Conservation (phyloP, 108 stramenopile genomes). For the Schizochytrium sp. region DNA sequence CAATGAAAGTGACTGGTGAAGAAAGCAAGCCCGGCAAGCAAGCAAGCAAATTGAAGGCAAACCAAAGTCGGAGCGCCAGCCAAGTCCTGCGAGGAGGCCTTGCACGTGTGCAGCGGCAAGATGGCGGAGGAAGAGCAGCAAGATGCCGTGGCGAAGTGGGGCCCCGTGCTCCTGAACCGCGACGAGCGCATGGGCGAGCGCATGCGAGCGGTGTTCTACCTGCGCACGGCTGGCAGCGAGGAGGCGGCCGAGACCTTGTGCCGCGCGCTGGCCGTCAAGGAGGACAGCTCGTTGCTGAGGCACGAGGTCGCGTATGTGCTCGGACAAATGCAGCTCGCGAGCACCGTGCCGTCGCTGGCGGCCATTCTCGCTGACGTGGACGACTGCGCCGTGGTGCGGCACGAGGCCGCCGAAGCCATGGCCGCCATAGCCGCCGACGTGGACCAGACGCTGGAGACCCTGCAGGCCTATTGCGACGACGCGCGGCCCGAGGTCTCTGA, state of each 20-base stretch:
- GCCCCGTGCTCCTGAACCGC: not conserved
- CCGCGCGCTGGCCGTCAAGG: constrained; percentile 35
- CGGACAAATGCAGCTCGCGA: constrained; percentile 76
- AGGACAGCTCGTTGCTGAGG: constrained; percentile 74
- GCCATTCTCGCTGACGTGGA: constrained; percentile 39
- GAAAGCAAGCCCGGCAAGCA: too few species aligned
- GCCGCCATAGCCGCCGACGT: constrained; percentile 45
- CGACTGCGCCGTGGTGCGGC: constrained; percentile 80
- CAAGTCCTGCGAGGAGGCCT: too few species aligned
- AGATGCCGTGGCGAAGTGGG: not conserved
- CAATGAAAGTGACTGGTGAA: too few species aligned
- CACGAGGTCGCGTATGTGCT: constrained; percentile 97
- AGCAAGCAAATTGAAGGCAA: too few species aligned
- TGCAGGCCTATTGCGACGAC: constrained; percentile 36
- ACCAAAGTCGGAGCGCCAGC: too few species aligned
- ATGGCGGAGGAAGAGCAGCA: too few species aligned
- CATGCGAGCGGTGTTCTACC: constrained; percentile 76
- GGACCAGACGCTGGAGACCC: constrained; percentile 29
- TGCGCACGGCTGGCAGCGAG: constrained; percentile 36
- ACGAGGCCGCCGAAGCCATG: constrained; percentile 74
- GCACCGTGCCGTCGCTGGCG: constrained; percentile 50
- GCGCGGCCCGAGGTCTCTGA: constrained; percentile 65
- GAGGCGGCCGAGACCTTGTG: constrained; percentile 36
- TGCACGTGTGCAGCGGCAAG: too few species aligned
- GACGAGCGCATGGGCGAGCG: constrained; percentile 67